Conservation (phyloP, 1,139 yeast genomes). For the Yamadazyma pseudoaaseri region DNA sequence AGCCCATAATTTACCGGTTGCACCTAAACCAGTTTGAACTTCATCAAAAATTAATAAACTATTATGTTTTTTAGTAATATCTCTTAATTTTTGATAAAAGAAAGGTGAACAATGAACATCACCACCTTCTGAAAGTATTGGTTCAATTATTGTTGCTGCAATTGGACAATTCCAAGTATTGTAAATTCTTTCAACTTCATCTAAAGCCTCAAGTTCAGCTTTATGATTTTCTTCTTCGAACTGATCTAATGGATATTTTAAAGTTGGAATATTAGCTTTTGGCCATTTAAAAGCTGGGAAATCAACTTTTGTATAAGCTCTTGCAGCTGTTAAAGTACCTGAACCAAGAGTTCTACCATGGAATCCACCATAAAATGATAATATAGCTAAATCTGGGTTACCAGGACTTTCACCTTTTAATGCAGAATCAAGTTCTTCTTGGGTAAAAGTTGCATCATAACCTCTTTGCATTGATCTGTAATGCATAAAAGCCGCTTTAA, state of each 20-base stretch:
- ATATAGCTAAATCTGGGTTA: constrained; percentile 65
- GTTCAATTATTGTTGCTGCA: constrained; percentile 74
- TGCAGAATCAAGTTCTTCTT: constrained; percentile 54
- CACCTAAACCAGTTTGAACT: constrained; percentile 84
- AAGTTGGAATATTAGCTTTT: constrained; percentile 71
- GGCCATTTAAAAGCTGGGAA: constrained; percentile 87
- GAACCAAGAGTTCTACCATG: constrained; percentile 80
- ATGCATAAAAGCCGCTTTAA: constrained; percentile 78
- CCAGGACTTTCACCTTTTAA: constrained; percentile 72
- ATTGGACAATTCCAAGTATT: constrained; percentile 59
- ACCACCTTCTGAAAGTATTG: constrained; percentile 83
- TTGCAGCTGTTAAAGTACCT: constrained; percentile 71
- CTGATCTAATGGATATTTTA: constrained; percentile 66
- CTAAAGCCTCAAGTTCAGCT: constrained; percentile 51
- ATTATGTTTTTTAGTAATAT: constrained; percentile 61
- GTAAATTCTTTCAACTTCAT: constrained; percentile 43
- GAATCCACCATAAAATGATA: constrained; percentile 71
- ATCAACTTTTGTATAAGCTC: constrained; percentile 78
- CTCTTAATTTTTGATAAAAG: constrained; percentile 76
- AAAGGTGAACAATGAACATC: constrained; percentile 75
- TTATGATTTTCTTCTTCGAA: constrained; percentile 50
- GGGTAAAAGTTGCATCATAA: constrained; percentile 45
- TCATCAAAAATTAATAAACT: constrained; percentile 73
- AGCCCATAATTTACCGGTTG: constrained; percentile 80
- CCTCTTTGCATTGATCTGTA: constrained; percentile 62